These are phyloP conservation scores for Trichoderma polysporum DNA, from an alignment of 2,329 filamentous ascomycete genomes.

Conservation along the genomic window DNA sequence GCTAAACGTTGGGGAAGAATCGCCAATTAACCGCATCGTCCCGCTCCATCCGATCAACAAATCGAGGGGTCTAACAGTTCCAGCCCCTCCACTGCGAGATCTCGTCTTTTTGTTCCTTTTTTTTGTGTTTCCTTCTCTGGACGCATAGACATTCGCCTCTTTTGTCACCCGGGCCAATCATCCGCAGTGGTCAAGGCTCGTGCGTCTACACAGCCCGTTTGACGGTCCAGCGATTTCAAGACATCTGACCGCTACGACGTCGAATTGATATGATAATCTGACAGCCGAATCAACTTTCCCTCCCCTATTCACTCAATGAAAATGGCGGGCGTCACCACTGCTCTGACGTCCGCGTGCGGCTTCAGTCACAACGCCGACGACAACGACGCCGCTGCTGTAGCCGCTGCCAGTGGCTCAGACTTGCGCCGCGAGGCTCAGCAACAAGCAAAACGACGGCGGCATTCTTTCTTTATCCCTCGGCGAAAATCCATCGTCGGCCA, in stretches of 20 bases:
- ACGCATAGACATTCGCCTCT: background rate
- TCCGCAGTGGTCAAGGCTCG: background rate
- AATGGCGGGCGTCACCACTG: constrained; percentile 42
- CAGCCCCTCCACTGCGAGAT: background rate
- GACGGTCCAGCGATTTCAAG: background rate
- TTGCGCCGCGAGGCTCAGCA: constrained; percentile 32
- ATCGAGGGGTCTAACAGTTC: background rate
- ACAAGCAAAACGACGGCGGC: constrained; percentile 47
- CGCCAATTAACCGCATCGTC: constrained; percentile 10
- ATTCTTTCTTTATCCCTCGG: constrained; percentile 58
- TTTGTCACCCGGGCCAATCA: constrained; percentile 3
- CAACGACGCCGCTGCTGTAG: constrained; percentile 36
- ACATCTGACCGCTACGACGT: background rate
- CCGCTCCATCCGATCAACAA: constrained; percentile 19
- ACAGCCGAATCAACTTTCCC: background rate
- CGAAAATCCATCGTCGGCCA: constrained; percentile 60
- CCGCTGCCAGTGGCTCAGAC: constrained; percentile 44
- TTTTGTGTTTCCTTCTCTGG: background rate
- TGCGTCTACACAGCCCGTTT: constrained; percentile 7
- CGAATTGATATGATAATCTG: constrained; percentile 2
- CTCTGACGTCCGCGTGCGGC: constrained; percentile 40
- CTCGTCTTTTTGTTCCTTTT: background rate
- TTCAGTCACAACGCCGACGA: constrained; percentile 31
- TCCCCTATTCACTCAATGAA: constrained; percentile 19
- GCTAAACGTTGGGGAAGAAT: constrained; percentile 6